Evolutionary conservation across 163 green algal species (phyloP).

Genomic region (Scenedesmus sp.): DNA sequence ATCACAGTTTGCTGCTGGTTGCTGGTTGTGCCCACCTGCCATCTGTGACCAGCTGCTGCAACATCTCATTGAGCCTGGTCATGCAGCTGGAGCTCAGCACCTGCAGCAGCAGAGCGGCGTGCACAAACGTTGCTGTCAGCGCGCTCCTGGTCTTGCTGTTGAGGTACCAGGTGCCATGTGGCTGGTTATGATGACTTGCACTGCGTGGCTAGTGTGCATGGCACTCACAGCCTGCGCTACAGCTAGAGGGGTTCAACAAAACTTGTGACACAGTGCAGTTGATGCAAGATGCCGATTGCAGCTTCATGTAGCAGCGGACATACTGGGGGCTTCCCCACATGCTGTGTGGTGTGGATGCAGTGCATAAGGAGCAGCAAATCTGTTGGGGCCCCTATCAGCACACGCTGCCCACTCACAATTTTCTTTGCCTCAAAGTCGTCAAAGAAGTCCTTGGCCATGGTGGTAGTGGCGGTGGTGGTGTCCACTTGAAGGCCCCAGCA

Average conservation of each 20-base stretch:
- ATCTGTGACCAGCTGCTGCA: neutral
- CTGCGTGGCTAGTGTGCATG: neutral
- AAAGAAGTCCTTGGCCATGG: conserved; percentile 40
- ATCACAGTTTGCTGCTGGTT: neutral
- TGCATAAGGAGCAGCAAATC: neutral
- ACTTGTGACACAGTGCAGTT: neutral
- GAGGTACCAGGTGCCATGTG: neutral
- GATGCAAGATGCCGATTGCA: too few relatives aligned
- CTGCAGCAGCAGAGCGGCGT: neutral
- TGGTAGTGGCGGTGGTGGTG: neutral
- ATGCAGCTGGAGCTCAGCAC: conserved; percentile 18
- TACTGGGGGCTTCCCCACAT: too few relatives aligned
- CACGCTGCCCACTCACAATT: neutral
- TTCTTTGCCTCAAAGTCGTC: conserved; percentile 24
- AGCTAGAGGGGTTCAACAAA: too few relatives aligned
- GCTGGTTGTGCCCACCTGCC: conserved; percentile 14
- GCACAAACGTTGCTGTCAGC: neutral
- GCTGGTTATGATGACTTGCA: neutral
- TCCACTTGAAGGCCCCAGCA: neutral
- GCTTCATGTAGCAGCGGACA: too few relatives aligned
- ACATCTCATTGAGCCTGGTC: neutral
- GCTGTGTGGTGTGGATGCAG: neutral
- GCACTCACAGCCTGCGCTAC: too few relatives aligned
- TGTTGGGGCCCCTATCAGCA: neutral
- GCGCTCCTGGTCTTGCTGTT: neutral